Evolutionary conservation across 306 rosid genomes (phyloP), one percentile per base, ranked within the genome.

Genomic region (Mucuna pruriens): DNA sequence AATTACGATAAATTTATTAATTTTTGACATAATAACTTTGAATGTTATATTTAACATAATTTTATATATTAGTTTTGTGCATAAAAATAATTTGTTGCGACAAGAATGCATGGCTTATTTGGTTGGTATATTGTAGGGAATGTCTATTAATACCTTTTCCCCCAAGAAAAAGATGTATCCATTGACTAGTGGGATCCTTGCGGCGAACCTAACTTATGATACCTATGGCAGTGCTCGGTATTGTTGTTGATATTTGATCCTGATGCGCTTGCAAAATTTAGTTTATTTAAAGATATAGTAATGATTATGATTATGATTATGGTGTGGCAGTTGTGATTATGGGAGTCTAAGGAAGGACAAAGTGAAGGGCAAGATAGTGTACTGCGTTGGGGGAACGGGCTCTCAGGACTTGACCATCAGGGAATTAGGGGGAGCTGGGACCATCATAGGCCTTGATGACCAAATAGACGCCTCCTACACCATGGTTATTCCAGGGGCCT

Each of bases 311-410:
- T 9, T 16, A 46, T 46, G 38, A 44, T 55, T 48, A 61, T 78
- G 78, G 62, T 19, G 66, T 84, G 91, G 98, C 83, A 85, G 88
- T 54, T 95, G 97, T 85, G 95, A 95, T 36, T 57, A 52, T 40
- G 89, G 88, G 77, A 88, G 91, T 10, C 68, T 95, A 15, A 67
- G 48, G 78, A 9, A 77, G 85, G 64, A 85, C 68, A 86, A 83
- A 70, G 97, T 95, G 87, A 76, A 49, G 84, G 97, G 97, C 1
- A 95, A 33, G 75, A 89, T 92, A 55, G 92, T 92, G 85, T 89
- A 83, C 71, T 95, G 98, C 81, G 8, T 20, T 44, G 94, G 88
- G 5, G 76, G 75, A 5, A 2, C 71, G 4, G 77, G 69, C 10
- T 19, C 31, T 23, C 90, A 79, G 66, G 97, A 92, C 75, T 17